Evolutionary conservation across 306 rosid genomes (phyloP), one percentile per base, ranked within the genome.

Genomic region (Cucurbita ficifolia): DNA sequence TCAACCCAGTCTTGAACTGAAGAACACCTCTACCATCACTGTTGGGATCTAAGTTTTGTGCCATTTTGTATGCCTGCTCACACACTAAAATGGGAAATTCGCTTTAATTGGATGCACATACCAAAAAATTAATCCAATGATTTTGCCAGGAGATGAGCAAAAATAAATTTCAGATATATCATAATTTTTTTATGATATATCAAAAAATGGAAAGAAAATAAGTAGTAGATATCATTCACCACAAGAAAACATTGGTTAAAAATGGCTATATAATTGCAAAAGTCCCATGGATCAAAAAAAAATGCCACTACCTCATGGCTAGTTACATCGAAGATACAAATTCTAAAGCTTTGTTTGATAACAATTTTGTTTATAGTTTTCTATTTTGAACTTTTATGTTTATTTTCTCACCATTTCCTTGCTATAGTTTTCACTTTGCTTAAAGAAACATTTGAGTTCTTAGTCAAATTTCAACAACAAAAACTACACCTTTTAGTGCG

Each of bases 31-130:
- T 85, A 38, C 97, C 97, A 65, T 82, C 86, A 77, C 97, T 91
- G 79, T 58, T 86, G 35, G 97, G 97, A 70, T 94, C 97, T 45
- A 94, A 88, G 84, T 87, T 85, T 79, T 94, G 99, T 18, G 97
- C 92, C 99, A 94, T 90, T 51, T 60, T 79, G 77, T 90, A 94
- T 6, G 99, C 99, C 83, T 94, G 97, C 95, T 94, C 99, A 56
- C 97, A 91, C 91, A 94, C 99, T 94, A 76, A 76, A 79, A 79
- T 75, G 50, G 74, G 81, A 85, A 59, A 53, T n/a, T 76, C 21
- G 64, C 40, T 72, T 68, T 46, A 68, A 68, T 54, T 17, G 36
- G 36, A 72, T 39, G 10, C 18, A 68, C 13, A 19, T 68, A 68
- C 21, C 9, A 46, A 45, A 46, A 5, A 46, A 65, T 42, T 5